phyloP scores from a whole-genome alignment of 352 stramenopile species.

The Phytophthora podocarpi region DNA sequence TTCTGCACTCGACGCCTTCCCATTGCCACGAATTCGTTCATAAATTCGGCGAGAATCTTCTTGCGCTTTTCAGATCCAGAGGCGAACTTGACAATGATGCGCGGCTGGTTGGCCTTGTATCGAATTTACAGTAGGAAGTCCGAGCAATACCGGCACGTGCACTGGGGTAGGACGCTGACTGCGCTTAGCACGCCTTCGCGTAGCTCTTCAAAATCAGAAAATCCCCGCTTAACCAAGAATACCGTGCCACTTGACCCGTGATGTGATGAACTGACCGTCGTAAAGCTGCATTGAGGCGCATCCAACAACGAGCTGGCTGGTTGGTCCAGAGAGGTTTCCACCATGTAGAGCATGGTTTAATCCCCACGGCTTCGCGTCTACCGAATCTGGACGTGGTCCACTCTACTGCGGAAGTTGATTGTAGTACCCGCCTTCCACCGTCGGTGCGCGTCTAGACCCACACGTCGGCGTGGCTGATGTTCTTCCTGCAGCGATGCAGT shows the following conservation, averaged over 20 bases:
- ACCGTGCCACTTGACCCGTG: background rate
- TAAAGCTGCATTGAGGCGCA: too few relatives aligned
- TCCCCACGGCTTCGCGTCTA: too few relatives aligned
- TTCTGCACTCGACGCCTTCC: background rate
- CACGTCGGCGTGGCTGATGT: too few relatives aligned
- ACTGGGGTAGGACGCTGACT: background rate
- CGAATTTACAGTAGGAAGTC: background rate
- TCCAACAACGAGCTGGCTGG: too few relatives aligned
- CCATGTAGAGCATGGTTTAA: too few relatives aligned
- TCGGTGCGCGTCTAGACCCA: too few relatives aligned
- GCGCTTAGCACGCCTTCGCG: background rate
- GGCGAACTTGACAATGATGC: background rate
- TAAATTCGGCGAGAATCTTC: background rate
- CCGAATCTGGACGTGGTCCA: too few relatives aligned
- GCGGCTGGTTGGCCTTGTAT: background rate
- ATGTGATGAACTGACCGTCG: too few relatives aligned
- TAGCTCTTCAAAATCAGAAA: background rate
- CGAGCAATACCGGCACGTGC: background rate
- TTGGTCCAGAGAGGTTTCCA: too few relatives aligned
- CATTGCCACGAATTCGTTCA: background rate
- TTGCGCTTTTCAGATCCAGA: background rate
- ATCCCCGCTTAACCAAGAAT: background rate
- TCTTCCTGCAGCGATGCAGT: too few relatives aligned
- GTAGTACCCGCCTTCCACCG: too few relatives aligned
- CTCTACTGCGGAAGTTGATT: too few relatives aligned